Conservation (phyloP, 257 asterid genomes). For the Anisodus tanguticus region DNA sequence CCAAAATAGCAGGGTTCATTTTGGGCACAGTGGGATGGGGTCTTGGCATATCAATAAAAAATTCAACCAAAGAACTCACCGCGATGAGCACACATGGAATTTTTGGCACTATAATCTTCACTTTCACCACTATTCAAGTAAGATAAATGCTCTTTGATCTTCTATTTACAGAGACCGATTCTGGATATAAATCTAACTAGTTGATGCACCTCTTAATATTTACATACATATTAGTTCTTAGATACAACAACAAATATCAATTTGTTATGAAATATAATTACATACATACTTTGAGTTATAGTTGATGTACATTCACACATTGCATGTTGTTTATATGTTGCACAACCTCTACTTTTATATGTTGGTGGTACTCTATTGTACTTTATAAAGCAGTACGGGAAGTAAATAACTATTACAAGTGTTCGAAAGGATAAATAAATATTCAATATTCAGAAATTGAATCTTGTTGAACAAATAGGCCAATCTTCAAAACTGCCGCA, state of each 20-base stretch:
- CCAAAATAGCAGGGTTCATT: slow-evolving; percentile 46
- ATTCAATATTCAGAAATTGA: too few relatives aligned
- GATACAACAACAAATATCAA: too few relatives aligned
- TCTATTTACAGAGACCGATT: neutral
- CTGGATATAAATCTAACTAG: neutral
- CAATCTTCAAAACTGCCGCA: too few relatives aligned
- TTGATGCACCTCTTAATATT: neutral
- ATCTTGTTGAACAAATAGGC: too few relatives aligned
- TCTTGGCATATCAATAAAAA: slow-evolving; percentile 42
- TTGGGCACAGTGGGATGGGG: slow-evolving; percentile 63
- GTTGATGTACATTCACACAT: neutral
- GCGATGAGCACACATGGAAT: slow-evolving; percentile 50
- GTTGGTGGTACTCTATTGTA: too few relatives aligned
- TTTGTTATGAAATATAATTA: neutral
- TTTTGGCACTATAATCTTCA: slow-evolving; percentile 50
- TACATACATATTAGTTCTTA: too few relatives aligned
- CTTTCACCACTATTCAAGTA: slow-evolving; percentile 47
- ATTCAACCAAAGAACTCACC: slow-evolving; percentile 30
- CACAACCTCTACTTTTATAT: too few relatives aligned
- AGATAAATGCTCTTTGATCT: neutral
- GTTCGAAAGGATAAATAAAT: too few relatives aligned
- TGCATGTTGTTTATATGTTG: neutral
- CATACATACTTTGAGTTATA: neutral
- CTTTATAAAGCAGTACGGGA: too few relatives aligned
- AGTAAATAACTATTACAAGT: too few relatives aligned